phyloP scores from a whole-genome alignment of 73 alveolate species.

The Tetrahymena malaccensis region DNA sequence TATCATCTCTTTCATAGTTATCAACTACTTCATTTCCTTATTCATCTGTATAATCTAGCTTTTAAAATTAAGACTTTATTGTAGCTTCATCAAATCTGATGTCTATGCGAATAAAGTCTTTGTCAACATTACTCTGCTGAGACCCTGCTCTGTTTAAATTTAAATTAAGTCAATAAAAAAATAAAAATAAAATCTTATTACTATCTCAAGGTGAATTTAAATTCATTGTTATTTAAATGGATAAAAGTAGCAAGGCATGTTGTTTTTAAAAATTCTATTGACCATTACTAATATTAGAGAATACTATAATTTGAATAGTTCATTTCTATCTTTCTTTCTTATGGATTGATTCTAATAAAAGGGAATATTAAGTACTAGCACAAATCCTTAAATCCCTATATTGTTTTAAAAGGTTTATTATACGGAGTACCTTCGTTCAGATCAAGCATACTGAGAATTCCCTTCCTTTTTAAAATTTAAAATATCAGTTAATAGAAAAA shows the following conservation, averaged over 20 bases:
- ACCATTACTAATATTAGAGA: neutral
- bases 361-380: neutral
- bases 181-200: neutral
- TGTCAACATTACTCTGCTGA: neutral
- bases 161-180: neutral
- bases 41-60: neutral
- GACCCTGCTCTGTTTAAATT: neutral
- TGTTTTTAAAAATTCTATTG: neutral
- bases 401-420: neutral
- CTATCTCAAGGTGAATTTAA: neutral
- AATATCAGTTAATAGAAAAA: neutral
- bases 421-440: neutral
- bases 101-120: neutral
- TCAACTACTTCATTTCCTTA: neutral
- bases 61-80: neutral
- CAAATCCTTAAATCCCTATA: neutral
- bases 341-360: neutral
- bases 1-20: neutral
- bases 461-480: neutral
- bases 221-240: neutral
- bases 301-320: neutral
- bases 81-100: neutral
- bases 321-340: neutral
- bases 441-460: neutral
- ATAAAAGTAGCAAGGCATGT: neutral